phyloP scores from a whole-genome alignment of 1,284 basidiomycete species.

The Tilletia caries region DNA sequence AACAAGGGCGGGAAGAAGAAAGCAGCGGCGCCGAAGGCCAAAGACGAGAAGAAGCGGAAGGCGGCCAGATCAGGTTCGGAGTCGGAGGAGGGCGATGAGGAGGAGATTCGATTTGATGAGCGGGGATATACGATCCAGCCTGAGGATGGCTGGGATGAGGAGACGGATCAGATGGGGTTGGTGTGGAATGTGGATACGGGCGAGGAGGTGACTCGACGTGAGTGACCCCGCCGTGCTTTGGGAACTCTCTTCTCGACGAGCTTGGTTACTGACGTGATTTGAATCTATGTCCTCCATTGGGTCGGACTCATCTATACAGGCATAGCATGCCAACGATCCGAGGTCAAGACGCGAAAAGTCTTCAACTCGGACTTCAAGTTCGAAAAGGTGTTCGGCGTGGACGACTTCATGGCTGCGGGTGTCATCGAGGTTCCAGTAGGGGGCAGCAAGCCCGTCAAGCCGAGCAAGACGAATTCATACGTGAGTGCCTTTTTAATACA shows the following conservation, averaged over 20 bases:
- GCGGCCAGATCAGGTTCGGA: constrained; percentile 48
- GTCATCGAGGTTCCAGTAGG: constrained; percentile 75
- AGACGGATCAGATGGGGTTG: constrained; percentile 67
- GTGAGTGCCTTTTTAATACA: no score
- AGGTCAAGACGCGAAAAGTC: constrained; percentile 62
- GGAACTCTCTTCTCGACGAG: neutral
- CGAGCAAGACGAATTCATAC: constrained; percentile 89
- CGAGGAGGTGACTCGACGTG: constrained; percentile 68
- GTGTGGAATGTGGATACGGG: constrained; percentile 69
- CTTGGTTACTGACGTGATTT: neutral
- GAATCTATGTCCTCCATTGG: no score
- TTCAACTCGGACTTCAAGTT: constrained; percentile 70
- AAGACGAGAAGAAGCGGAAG: constrained; percentile 31
- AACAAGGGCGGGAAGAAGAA: constrained; percentile 4
- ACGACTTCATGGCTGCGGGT: constrained; percentile 84
- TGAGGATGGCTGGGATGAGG: constrained; percentile 77
- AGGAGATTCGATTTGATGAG: constrained; percentile 58
- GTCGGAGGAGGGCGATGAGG: constrained; percentile 42
- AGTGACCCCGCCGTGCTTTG: constrained; percentile 50
- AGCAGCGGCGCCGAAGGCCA: constrained; percentile 15
- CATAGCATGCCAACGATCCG: constrained; percentile 69
- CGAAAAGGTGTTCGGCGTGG: constrained; percentile 92
- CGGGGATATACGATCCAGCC: constrained; percentile 30
- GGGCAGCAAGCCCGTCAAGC: constrained; percentile 78
- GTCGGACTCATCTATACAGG: no score